Evolutionary conservation across 768 basidiomycete genomes (phyloP), one percentile per base, ranked within the genome.

Genomic region (Pleurotus giganteus): DNA sequence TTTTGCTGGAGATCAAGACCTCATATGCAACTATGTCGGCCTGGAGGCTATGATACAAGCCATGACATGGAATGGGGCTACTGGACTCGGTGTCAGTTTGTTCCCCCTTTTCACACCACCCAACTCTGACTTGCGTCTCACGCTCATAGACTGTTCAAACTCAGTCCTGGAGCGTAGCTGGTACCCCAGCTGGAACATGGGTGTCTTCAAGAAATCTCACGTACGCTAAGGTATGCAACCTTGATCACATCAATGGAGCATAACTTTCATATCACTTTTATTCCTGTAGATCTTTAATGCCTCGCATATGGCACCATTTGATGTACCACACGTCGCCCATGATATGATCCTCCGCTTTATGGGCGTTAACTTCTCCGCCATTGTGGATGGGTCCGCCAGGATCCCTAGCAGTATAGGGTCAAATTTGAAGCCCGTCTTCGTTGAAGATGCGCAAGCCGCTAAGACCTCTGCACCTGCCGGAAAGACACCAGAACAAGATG

Each of bases 271-370:
- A 8, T 37, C 13, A 5, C 47, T 31, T 27, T 47, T 37, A 32
- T 55, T 39, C 8, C n/a, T 27, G 23, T 55, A 94, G 91, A 82
- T 97, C 23, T 89, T 88, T 69, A 91, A 94, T 56, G 91, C 93
- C 2, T 98, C 95, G 1, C 97, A 98, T 70, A 99, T 98, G 97
- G 96, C 84, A 6, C 86, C 89, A 11, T 89, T 76, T 68, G 96
- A 99, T 69, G 76, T 89, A 11, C 95, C 94, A 0, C 81, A 91
- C 49, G 84, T 88, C 17, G 78, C 95, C 3, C 94, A 98, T 68
- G 97, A 99, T 69, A 98, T 98, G 97, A 96, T 99, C 61, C 83
- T 97, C 36, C 91, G 97, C 12, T 99, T 99, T 75, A 92, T 98
- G 87, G 88, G 84, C 47, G 84, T 94, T 57, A 88, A 98, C 73